Evolutionary conservation across 2,329 filamentous ascomycete genomes (phyloP), one percentile per base, ranked within the genome.

Genomic region (Talaromyces rugulosus): DNA sequence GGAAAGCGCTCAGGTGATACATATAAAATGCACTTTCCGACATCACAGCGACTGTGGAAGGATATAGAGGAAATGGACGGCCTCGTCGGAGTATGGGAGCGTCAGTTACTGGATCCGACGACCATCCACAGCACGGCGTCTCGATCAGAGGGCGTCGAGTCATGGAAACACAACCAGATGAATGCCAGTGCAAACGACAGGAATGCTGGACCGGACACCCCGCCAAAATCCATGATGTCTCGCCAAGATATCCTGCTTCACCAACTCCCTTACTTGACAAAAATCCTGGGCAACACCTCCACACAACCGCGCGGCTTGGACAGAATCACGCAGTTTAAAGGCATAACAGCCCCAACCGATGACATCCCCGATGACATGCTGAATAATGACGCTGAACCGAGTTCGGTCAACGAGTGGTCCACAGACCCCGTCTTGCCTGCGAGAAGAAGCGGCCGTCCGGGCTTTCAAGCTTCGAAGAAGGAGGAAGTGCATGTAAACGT

Each of bases 11-110:
- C 59, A 58, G 74, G 81, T 63, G 90, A 92, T 69, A 85, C 89
- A 0, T 89, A 88, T 77, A 93, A 90, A 71, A 96, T 99, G 91
- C 96, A 93, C 67, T 99, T 95, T 70, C 95, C 95, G 0, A 87
- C 87, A 0, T 92, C 89, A 60, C 79, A 96, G 50, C 92, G 92
- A 68, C 76, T 97, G 11, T 96, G 93, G 92, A 85, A 89, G 63
- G 84, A 87, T 60, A 89, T 86, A 65, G 93, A 98, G 72, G 93
- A 97, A 72, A 82, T 94, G 5, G 89, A 91, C 64, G 87, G 85
- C 0, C 74, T 91, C 1, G 78, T 96, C 62, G 58, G 74, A 65
- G 63, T 71, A 50, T 82, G 72, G 76, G 71, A 66, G 73, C 76
- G 61, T 64, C 76, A 65, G 60, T 73, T 66, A 53, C 66, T 74